Conservation (phyloP, 2,329 filamentous ascomycete genomes). For the Davidsoniella australis region DNA sequence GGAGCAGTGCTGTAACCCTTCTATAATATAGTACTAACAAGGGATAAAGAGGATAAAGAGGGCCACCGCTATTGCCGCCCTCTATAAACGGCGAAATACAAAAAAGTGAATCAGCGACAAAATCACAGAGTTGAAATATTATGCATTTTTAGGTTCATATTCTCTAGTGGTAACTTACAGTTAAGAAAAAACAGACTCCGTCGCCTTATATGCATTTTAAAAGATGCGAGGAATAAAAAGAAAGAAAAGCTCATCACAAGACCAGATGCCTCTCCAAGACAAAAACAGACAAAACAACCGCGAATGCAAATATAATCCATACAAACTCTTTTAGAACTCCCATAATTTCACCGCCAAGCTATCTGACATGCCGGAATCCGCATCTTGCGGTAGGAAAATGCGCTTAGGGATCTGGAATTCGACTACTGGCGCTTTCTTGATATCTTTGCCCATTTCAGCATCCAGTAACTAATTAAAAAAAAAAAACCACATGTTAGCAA, state of each 20-base stretch:
- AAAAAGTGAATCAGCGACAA: no score
- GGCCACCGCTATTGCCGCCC: no score
- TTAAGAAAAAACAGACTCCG: background rate
- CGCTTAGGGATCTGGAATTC: conserved; percentile 89
- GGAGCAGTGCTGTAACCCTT: no score
- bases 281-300: background rate
- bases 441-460: conserved; percentile 62
- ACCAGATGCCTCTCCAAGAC: background rate
- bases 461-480: conserved; percentile 48
- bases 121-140: no score
- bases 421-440: conserved; percentile 75
- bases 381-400: conserved; percentile 46
- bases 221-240: background rate
- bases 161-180: background rate
- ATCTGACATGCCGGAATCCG: conserved; percentile 30
- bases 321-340: conserved; percentile 29
- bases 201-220: background rate
- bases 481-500: background rate
- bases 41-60: no score
- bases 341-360: conserved; percentile 42
- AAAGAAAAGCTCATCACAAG: background rate
- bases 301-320: background rate
- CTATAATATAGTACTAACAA: no score
- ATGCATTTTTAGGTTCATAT: no score
- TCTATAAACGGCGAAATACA: no score